Evolutionary conservation across 2,329 filamentous ascomycete genomes (phyloP), one percentile per base, ranked within the genome.

Genomic region (Orbilia javanica): DNA sequence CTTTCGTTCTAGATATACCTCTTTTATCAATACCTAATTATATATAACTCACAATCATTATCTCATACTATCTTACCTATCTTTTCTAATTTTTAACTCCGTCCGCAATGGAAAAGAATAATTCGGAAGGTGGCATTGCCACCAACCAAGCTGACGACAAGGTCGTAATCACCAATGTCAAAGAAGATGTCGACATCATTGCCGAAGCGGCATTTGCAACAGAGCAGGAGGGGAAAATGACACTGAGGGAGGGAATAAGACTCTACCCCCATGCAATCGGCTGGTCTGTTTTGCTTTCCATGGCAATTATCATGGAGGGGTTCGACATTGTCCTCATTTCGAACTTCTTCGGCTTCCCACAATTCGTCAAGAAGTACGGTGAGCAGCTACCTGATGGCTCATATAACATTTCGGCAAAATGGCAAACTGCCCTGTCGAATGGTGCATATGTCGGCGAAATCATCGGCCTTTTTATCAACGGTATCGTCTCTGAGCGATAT

Each of bases 181-280:
- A 10, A 36, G 29, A 39, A 4, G 62, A 71, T 46, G 22, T 62
- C 10, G 48, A 66, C 18, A 39, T 77, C 29, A 18, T 71, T 20
- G 48, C 52, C 31, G 73, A 77, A 15, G 73, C 65, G 10, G 73
- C 65, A 18, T 77, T 77, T 55, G 73, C 73, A 34, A 71, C 66
- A 18, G 73, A 77, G 7, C 73, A 89, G 83, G 89, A 91, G 84
- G 90, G 89, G 81, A 87, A 86, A n/a, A 93, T 93, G 91, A 91
- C 88, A 53, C 86, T 97, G 72, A 82, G 88, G 52, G 75, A 79
- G 42, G 75, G 68, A 31, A 66, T 79, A 22, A 73, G 20, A 34
- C 53, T 64, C 20, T 79, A 79, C 27, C 75, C 75, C 39, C 86
- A 87, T 48, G 86, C 86, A 18, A 86, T 87, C 39, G 84, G 83